Evolutionary conservation across 306 rosid species (phyloP), one percentile per base, ranked within the genome.

Genomic region (Sphenostylis stenocarpa): DNA sequence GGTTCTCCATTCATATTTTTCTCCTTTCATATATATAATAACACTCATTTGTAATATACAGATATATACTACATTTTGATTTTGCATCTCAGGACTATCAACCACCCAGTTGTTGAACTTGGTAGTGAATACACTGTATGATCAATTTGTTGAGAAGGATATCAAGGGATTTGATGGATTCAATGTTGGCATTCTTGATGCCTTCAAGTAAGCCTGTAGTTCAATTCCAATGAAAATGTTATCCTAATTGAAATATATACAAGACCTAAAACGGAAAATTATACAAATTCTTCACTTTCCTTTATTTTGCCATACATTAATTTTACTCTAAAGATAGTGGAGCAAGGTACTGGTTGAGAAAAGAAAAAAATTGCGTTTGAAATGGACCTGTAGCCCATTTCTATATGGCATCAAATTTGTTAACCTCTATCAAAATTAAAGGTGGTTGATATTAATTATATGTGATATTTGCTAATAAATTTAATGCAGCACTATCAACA

Each of bases 401-500:
- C 28, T 26, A 26, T 26, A 26, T 26, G 28, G 28, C 28, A 29
- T 29, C 41, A 8, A 2, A 36, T 36, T 36, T 36, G 41, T 36
- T 7, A 7, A 36, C 11, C 2, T 36, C 3, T 36, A 2, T 36
- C 10, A 9, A 8, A 39, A 39, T 10, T 20, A 55, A 34, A 13
- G 6, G 34, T 66, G 52, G 39, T 67, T 67, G 16, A 45, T 67
- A 10, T 44, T 36, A 36, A 8, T 67, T 67, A 36, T 43, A 2
- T 15, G 8, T 73, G 43, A 52, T 29, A 14, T 8, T 24, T 24
- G 15, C 3, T 8, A 6, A 16, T 38, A 53, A 67, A 75, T 72
- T 45, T 47, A 31, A 64, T 79, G 85, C 94, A 88, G 96, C 77
- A 67, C 85, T 38, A 34, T 87, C 73, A 93, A 90, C 81, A 39